Evolutionary conservation across 2,329 filamentous ascomycete genomes (phyloP).

Genomic region (Falciphora oryzae): DNA sequence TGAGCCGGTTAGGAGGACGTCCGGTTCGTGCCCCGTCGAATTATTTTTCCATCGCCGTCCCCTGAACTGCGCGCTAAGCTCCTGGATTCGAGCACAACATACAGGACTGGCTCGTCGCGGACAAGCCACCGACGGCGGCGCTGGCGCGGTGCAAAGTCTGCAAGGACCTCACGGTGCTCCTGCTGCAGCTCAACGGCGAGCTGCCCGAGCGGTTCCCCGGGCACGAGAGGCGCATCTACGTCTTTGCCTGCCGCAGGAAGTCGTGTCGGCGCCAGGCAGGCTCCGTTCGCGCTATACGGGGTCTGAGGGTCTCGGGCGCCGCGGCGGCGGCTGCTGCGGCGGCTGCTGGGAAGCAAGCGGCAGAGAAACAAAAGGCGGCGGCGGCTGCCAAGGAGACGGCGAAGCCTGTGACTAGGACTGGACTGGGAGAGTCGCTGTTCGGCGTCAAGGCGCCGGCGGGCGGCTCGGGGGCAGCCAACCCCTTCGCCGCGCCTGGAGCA

Average conservation of each 20-base stretch:
- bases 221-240: constrained; percentile 81
- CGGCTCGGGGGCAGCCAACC: constrained; percentile 40
- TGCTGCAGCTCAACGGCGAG: constrained; percentile 88
- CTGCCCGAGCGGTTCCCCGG: constrained; percentile 79
- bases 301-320: constrained; percentile 50
- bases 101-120: constrained; percentile 78
- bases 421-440: constrained; percentile 64
- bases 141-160: constrained; percentile 85
- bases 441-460: constrained; percentile 48
- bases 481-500: constrained; percentile 35
- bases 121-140: constrained; percentile 64
- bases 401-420: constrained; percentile 30
- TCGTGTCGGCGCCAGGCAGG: constrained; percentile 77
- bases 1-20: constrained; percentile 81
- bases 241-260: constrained; percentile 75
- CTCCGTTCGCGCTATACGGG: constrained; percentile 70
- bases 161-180: constrained; percentile 73
- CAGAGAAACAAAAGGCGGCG: constrained; percentile 27
- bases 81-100: neutral
- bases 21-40: constrained; percentile 53
- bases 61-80: neutral
- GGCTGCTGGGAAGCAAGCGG: constrained; percentile 28
- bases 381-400: constrained; percentile 25
- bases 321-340: constrained; percentile 21
- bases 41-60: constrained; percentile 15